phyloP scores from a whole-genome alignment of 108 stramenopile genomes.

The Seminavis robusta region DNA sequence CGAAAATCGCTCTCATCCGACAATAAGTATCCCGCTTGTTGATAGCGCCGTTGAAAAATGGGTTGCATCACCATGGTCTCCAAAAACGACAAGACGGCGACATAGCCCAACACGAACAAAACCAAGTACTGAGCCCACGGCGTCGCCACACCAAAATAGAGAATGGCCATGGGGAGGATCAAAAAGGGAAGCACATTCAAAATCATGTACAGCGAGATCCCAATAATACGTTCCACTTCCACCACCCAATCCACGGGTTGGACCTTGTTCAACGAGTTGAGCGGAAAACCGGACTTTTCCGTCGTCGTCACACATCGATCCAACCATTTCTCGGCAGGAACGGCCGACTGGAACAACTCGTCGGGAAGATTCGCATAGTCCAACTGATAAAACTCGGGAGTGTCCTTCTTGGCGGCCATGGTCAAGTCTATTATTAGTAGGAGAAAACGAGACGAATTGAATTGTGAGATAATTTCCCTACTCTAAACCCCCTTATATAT shows the following conservation, averaged over 20 bases:
- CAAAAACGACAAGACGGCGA: conserved; percentile 20
- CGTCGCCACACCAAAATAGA: conserved; percentile 12
- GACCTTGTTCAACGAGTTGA: conserved; percentile 27
- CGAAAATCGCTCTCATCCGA: conserved; percentile 25
- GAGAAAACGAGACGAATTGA: no score
- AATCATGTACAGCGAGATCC: conserved; percentile 56
- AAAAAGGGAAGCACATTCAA: conserved; percentile 63
- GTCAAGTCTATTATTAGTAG: no score
- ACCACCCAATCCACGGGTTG: conserved; percentile 32
- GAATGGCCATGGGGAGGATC: conserved; percentile 19
- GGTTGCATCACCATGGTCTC: conserved; percentile 26
- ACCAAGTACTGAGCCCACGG: conserved; percentile 13
- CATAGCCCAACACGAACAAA: conserved; percentile 20
- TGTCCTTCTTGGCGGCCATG: no score
- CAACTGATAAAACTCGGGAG: conserved; percentile 57
- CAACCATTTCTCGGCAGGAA: conserved; percentile 49
- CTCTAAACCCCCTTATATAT: no score
- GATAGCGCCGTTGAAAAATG: conserved; percentile 31
- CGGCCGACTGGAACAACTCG: conserved; percentile 31
- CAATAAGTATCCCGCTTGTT: no score
- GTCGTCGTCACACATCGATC: conserved; percentile 16
- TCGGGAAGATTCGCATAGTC: conserved; percentile 47
- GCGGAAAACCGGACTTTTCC: conserved; percentile 29
- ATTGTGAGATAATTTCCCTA: no score
- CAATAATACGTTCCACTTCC: conserved; percentile 55